Base-by-base conservation (phyloP, 2,329 filamentous ascomycete species). In the Fusarium illudens region DNA sequence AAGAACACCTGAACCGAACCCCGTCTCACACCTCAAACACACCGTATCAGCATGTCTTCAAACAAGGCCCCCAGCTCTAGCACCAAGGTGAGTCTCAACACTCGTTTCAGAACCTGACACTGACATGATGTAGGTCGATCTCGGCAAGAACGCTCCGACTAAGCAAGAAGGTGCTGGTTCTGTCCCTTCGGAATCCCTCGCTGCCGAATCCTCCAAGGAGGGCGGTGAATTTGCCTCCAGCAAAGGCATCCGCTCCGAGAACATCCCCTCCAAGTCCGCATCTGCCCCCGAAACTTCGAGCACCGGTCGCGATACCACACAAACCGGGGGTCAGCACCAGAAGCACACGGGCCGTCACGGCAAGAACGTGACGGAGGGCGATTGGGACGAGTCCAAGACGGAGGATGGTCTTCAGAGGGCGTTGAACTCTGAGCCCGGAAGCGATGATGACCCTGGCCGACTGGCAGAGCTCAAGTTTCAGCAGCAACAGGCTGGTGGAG, bases 101-200 rank as follows among this genome's bases (percentile, higher is more conserved):
- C 3, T 13, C 6, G 7, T 22, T 12, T n/a, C 25, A 27, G 15
- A 6, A 22, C 44, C 22, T 12, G 13, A 56, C n/a, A 51, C 60
- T 70, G 7, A 69, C 50, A 48, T 7, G 42, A 42, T 29, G 7
- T 54, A 88, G 82, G 85, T 87, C 63, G 79, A 78, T 17, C 78
- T 78, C 44, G 81, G 83, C 58, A 66, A 77, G 62, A 78, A 85
- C 48, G 82, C 86, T 44, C 85, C 87, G 27, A 58, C 74, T 1
- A 85, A 83, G 61, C 76, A 81, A 15, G 92, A 96, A 77, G 81
- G 84, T 13, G 81, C 90, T 6, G 93, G 93, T 54, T 73, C 83
- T 25, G 84, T 95, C 2, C 80, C 85, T 44, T 81, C 85, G 13
- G 91, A 91, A 78, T 95, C 92, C 7, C 88, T 96, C 6, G 93